Conservation (phyloP, 768 basidiomycete genomes). For the Mycena rebaudengoi region DNA sequence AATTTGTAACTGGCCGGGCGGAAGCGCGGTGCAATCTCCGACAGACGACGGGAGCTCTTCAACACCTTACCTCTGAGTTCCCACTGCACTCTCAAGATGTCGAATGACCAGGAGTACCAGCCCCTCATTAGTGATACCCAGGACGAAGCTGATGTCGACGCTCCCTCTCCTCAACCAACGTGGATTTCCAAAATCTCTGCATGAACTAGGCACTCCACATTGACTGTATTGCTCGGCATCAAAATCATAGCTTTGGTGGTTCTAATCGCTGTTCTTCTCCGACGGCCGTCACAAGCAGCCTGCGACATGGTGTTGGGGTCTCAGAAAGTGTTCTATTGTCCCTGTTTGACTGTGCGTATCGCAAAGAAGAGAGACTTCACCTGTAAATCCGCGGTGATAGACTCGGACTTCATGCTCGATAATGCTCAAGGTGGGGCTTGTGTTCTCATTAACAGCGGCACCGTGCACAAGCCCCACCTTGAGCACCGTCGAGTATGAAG, state of each 20-base stretch:
- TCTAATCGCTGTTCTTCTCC: background rate
- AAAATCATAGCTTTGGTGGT: slow-evolving; percentile 11
- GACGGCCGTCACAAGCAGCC: background rate
- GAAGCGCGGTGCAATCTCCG: background rate
- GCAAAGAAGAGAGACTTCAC: background rate
- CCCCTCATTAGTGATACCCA: background rate
- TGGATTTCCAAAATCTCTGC: background rate
- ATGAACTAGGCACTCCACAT: background rate
- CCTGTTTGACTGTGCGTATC: no score
- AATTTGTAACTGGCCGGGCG: background rate
- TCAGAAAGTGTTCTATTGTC: slow-evolving; percentile 11
- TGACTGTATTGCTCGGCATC: background rate
- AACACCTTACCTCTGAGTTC: no score
- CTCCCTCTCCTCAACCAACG: background rate
- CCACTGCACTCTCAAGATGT: no score
- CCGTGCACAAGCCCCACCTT: slow-evolving; percentile 14
- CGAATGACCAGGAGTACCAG: slow-evolving; percentile 8
- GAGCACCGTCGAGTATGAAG: slow-evolving; percentile 15
- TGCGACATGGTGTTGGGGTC: background rate
- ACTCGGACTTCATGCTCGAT: slow-evolving; percentile 19
- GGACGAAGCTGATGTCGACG: background rate
- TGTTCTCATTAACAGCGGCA: no score
- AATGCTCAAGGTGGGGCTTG: slow-evolving; percentile 16
- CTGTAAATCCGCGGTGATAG: slow-evolving; percentile 10
- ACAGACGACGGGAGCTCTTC: background rate